These are phyloP conservation scores for Rhazya stricta DNA, from an alignment of 257 asterid genomes.

Conservation along the genomic window DNA sequence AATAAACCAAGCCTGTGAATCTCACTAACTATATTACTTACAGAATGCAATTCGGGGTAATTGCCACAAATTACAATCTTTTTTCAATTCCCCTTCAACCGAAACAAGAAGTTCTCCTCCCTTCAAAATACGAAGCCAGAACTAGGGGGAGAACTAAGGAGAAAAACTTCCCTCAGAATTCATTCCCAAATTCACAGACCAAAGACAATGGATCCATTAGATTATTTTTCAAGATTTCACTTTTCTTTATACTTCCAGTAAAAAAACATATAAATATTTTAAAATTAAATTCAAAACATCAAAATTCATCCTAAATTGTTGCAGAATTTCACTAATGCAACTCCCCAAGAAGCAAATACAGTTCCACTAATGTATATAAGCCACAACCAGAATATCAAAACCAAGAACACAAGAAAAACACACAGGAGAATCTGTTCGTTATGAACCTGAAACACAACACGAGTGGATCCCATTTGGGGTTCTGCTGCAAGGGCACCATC, in stretches of 20 bases:
- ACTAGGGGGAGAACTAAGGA: background rate
- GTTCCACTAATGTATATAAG: background rate
- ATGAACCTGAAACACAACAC: constrained; percentile 36
- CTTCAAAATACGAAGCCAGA: background rate
- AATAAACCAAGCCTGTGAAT: background rate
- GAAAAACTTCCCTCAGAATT: constrained; percentile 1
- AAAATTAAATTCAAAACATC: background rate
- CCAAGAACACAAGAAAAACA: background rate
- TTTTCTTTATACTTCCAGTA: background rate
- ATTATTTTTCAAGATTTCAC: background rate
- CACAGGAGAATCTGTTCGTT: background rate
- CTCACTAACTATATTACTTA: background rate
- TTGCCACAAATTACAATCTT: background rate
- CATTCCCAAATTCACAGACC: background rate
- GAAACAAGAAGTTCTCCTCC: background rate
- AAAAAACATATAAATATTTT: background rate
- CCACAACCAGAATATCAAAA: background rate
- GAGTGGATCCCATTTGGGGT: constrained; percentile 31
- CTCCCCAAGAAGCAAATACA: background rate
- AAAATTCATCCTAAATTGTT: background rate
- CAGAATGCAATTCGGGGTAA: background rate
- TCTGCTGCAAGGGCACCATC: constrained; percentile 19
- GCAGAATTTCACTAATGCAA: background rate
- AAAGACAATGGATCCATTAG: background rate
- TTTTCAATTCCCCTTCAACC: background rate